These are phyloP conservation scores for Prototheca stagnorum DNA, from an alignment of 163 green algal genomes.

Conservation along the genomic window DNA sequence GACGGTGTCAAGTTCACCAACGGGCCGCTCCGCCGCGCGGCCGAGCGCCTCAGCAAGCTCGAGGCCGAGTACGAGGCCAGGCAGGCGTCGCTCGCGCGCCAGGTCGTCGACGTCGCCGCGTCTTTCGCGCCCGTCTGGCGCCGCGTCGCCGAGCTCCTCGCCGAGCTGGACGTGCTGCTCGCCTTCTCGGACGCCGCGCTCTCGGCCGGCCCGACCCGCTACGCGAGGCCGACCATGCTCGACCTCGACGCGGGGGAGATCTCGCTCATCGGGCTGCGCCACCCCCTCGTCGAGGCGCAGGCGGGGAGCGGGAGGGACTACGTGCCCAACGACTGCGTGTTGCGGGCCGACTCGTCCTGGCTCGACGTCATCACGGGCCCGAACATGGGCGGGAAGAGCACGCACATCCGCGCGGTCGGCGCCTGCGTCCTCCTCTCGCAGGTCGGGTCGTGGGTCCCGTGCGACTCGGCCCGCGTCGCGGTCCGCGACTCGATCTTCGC, in stretches of 20 bases:
- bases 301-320: conserved; percentile 81
- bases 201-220: conserved; percentile 52
- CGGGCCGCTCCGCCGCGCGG: conserved; percentile 41
- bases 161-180: conserved; percentile 77
- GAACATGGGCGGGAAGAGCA: conserved; percentile 96
- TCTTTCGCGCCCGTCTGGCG: conserved; percentile 86
- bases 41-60: conserved; percentile 42
- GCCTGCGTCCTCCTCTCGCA: conserved; percentile 79
- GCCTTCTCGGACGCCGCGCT: conserved; percentile 69
- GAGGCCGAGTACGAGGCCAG: conserved; percentile 46
- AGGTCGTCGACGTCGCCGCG: conserved; percentile 74
- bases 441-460: conserved; percentile 84
- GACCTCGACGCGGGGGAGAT: conserved; percentile 22
- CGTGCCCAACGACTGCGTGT: conserved; percentile 71
- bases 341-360: conserved; percentile 46
- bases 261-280: conserved; percentile 24
- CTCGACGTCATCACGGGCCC: conserved; percentile 95
- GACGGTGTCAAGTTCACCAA: conserved; percentile 94
- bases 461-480: conserved; percentile 51
- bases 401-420: conserved; percentile 86
- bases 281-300: conserved; percentile 86
- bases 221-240: conserved; percentile 50
- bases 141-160: conserved; percentile 44
- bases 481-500: conserved; percentile 86
- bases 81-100: conserved; percentile 55